Evolutionary conservation across 352 stramenopile genomes (phyloP).

Genomic region (Phytophthora quininea): DNA sequence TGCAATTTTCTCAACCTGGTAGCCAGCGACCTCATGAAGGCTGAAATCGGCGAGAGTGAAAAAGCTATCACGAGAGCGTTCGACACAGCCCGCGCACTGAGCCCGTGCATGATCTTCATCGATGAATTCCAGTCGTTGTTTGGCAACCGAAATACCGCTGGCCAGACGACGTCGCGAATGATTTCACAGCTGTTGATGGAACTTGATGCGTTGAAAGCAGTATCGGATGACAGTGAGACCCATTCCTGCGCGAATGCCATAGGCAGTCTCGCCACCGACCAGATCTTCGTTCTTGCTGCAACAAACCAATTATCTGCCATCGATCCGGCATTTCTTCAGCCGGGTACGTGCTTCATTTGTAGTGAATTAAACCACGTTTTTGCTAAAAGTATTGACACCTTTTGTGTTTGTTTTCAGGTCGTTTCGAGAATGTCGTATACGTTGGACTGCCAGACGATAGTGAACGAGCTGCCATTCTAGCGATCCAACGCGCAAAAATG

Average conservation of each 20-base stretch:
- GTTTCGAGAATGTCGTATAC: constrained; percentile 86
- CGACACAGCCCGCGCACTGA: constrained; percentile 69
- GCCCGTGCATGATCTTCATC: constrained; percentile 88
- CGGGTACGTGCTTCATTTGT: constrained; percentile 40
- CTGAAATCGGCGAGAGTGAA: constrained; percentile 86
- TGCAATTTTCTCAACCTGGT: constrained; percentile 86
- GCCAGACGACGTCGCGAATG: constrained; percentile 82
- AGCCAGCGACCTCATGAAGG: constrained; percentile 81
- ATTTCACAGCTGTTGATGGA: constrained; percentile 88
- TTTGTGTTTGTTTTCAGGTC: constrained; percentile 38
- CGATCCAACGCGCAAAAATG: constrained; percentile 73
- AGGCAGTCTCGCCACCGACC: constrained; percentile 30
- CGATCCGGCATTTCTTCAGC: constrained; percentile 82
- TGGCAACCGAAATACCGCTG: constrained; percentile 73
- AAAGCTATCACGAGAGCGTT: constrained; percentile 80
- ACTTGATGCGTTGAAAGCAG: constrained; percentile 71
- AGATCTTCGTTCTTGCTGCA: constrained; percentile 82
- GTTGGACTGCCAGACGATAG: constrained; percentile 61
- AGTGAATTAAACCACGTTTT: too few relatives aligned
- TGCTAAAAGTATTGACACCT: too few relatives aligned
- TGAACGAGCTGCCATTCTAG: constrained; percentile 69
- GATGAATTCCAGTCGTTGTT: constrained; percentile 91
- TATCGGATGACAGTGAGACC: constrained; percentile 50
- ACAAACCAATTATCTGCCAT: constrained; percentile 82
- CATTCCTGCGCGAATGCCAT: constrained; percentile 10